Evolutionary conservation across 2,329 filamentous ascomycete species (phyloP), one percentile per base, ranked within the genome.

Genomic region (Neonectria neomacrospora): DNA sequence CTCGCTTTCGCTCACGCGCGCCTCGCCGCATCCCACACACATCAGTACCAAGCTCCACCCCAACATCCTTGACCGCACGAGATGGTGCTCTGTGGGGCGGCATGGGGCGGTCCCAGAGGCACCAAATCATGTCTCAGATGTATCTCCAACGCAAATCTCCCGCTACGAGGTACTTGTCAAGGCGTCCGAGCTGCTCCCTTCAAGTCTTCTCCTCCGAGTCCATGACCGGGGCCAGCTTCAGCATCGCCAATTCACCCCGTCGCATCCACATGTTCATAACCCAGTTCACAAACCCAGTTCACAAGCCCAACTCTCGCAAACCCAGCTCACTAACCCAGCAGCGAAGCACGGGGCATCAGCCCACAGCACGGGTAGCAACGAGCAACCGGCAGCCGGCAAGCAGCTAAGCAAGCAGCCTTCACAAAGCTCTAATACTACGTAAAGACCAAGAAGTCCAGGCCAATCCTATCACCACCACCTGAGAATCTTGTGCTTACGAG

Each of bases 1-100:
- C 37, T 63, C 54, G 54, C 34, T 54, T 45, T 63, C 59, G 59
- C 59, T 54, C 58, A 54, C 48, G 52, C 44, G 44, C 45, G n/a
- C 55, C 26, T 54, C 28, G 26, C 58, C 16, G 23, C 45, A 22
- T 30, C 44, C 9, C 39, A 22, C 52, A 37, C 34, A 7, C 39
- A 16, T 28, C 12, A 23, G 14, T 23, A 45, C 9, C 48, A 26
- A 34, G 16, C 52, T 54, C 52, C n/a, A 54, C 52, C 16, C 34
- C 51, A 8, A 52, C 9, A 55, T 55, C 41, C 53, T 47, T 18
- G 54, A 26, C 32, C 44, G 37, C 23, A 57, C 37, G 45, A 39
- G 45, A 52, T 52, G 45, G 37, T 34, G 47, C 55, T 52, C 18
- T 47, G 18, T 39, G 37, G 32, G 50, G 34, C 39, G 50, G 47